A percentile compares a stretch with the other conserved stretches of the same genome.
Evolutionary conservation across 768 basidiomycete genomes (phyloP).

Genomic region (Chlorophyllum brunneum): DNA sequence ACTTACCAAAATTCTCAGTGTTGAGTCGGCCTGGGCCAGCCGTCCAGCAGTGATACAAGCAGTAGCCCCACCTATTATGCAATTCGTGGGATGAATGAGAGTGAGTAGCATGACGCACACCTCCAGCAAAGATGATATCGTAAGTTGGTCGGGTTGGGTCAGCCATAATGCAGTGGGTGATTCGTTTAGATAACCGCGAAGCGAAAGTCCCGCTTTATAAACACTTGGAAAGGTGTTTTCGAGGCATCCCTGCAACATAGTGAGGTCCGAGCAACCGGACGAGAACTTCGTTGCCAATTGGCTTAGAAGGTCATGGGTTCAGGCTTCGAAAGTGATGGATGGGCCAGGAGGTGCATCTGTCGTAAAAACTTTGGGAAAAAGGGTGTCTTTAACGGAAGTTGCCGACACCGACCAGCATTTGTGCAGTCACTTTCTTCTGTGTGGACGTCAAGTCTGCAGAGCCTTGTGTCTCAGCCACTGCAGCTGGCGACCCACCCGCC

Average conservation of each 20-base stretch:
- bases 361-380: conserved; percentile 63
- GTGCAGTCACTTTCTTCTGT: conserved; percentile 53
- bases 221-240: too few species aligned
- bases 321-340: not conserved
- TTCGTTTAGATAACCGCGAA: not conserved
- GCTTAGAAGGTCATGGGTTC: conserved; percentile 1
- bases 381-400: too few species aligned
- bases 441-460: conserved; percentile 40
- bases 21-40: conserved; percentile 48
- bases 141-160: conserved; percentile 13
- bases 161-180: not conserved
- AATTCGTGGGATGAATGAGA: not conserved
- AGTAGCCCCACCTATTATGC: conserved; percentile 41
- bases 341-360: conserved; percentile 30
- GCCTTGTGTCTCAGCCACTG: conserved; percentile 50
- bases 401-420: conserved; percentile 64
- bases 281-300: too few species aligned
- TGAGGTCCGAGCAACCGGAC: too few species aligned
- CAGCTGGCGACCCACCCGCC: conserved; percentile 62
- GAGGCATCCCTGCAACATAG: not conserved
- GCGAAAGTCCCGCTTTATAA: not conserved
- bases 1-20: conserved; percentile 50
- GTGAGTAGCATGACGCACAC: conserved; percentile 24
- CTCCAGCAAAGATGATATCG: conserved; percentile 58
- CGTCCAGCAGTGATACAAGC: conserved; percentile 56